Percentiles rank a stretch among this genome's conserved stretches.
phyloP scores from a whole-genome alignment of 2,329 filamentous ascomycete genomes.

The Orbilia quercus region DNA sequence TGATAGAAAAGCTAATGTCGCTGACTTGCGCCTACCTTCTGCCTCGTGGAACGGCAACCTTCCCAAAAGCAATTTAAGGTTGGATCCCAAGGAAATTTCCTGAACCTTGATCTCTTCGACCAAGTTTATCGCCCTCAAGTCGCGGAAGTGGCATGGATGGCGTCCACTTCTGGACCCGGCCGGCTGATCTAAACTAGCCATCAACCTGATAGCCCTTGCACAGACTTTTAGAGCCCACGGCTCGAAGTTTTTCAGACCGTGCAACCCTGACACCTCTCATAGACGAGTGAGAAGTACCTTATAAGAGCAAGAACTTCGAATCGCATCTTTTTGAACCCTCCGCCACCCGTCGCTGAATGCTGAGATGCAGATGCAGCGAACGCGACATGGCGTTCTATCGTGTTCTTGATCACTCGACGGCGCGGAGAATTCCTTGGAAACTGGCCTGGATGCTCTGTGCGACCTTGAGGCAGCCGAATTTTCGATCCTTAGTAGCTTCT shows the following conservation, averaged over 20 bases:
- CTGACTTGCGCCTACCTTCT: constrained; percentile 19
- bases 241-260: constrained; percentile 6
- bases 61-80: constrained; percentile 48
- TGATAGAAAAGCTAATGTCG: constrained; percentile 20
- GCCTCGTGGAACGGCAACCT: constrained; percentile 36
- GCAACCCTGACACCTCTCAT: constrained; percentile 9
- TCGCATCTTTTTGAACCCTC: not conserved
- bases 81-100: constrained; percentile 24
- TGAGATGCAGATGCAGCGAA: not conserved
- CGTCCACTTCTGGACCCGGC: constrained; percentile 4
- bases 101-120: constrained; percentile 45
- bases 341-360: constrained; percentile 9
- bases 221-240: not conserved
- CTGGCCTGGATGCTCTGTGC: constrained; percentile 12
- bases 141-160: constrained; percentile 22
- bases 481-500: not conserved
- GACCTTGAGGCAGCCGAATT: constrained; percentile 15
- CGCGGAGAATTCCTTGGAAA: not conserved
- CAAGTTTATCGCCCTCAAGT: constrained; percentile 29
- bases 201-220: not conserved
- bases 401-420: not conserved
- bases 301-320: constrained; percentile 1
- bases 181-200: not conserved
- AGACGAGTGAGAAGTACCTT: constrained; percentile 12
- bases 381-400: constrained; percentile 10